Percentiles rank a stretch among this genome's conserved stretches.
phyloP scores from a whole-genome alignment of 2,329 filamentous ascomycete genomes.

The Ophiobolus disseminans region DNA sequence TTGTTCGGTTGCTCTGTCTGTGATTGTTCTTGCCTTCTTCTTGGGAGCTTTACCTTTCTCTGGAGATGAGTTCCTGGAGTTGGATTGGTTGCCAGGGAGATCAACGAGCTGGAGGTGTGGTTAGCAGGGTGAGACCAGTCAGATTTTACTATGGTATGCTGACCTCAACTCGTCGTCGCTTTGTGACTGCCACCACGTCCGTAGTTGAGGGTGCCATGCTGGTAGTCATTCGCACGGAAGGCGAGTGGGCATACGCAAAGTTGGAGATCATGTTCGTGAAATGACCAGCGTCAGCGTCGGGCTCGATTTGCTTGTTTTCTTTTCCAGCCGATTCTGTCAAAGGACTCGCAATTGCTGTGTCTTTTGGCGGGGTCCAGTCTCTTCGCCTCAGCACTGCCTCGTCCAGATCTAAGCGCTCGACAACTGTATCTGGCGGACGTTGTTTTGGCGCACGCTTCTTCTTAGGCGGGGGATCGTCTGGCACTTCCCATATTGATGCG shows the following conservation, averaged over 20 bases:
- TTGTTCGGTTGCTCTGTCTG: conserved; percentile 47
- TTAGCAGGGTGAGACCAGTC: not conserved
- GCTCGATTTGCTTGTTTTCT: conserved; percentile 27
- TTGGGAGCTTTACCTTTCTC: conserved; percentile 46
- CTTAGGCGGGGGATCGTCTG: conserved; percentile 26
- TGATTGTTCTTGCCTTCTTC: conserved; percentile 50
- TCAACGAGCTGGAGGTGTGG: conserved; percentile 29
- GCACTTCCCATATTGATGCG: conserved; percentile 35
- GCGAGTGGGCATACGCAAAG: conserved; percentile 35
- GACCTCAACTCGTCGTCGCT: conserved; percentile 41
- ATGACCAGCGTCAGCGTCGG: conserved; percentile 7
- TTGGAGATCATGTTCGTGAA: conserved; percentile 39
- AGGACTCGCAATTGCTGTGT: conserved; percentile 27
- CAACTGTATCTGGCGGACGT: conserved; percentile 9
- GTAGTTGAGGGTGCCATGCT: conserved; percentile 6
- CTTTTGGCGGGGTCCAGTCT: conserved; percentile 47
- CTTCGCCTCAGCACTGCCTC: conserved; percentile 39
- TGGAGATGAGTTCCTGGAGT: conserved; percentile 31
- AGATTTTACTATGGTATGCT: no score
- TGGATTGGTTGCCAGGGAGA: conserved; percentile 30
- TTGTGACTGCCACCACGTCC: conserved; percentile 21
- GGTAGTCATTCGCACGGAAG: conserved; percentile 10
- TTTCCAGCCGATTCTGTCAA: conserved; percentile 30
- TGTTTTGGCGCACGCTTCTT: conserved; percentile 20
- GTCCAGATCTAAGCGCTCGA: conserved; percentile 32